Conservation (phyloP, 2,329 filamentous ascomycete genomes). For the Ceratocystis harringtonii region DNA sequence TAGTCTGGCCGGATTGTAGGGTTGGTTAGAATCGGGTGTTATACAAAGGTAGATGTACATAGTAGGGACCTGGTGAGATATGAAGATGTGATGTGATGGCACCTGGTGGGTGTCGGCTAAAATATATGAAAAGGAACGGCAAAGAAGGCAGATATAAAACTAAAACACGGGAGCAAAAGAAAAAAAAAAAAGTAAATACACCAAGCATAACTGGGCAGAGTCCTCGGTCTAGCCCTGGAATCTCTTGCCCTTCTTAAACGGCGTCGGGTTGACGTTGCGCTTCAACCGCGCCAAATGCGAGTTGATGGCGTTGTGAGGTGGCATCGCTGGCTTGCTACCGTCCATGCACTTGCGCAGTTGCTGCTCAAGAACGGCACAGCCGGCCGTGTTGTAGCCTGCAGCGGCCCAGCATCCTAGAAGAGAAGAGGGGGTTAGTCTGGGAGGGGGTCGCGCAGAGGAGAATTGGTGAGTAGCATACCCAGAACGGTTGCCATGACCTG, state of each 20-base stretch:
- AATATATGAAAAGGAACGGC: background rate
- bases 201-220: background rate
- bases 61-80: background rate
- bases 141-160: background rate
- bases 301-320: constrained; percentile 62
- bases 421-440: background rate
- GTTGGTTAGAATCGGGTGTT: background rate
- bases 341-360: constrained; percentile 65
- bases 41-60: background rate
- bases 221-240: constrained; percentile 18
- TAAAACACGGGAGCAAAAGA: constrained; percentile 1
- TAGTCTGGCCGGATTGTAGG: too few relatives aligned
- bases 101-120: background rate
- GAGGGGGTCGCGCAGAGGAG: background rate
- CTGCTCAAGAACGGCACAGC: constrained; percentile 44
- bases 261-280: constrained; percentile 42
- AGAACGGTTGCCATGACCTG: constrained; percentile 43
- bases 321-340: constrained; percentile 36
- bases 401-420: constrained; percentile 67
- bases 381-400: constrained; percentile 48
- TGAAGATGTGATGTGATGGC: background rate
- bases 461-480: constrained; percentile 24
- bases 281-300: constrained; percentile 73
- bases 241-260: constrained; percentile 26
- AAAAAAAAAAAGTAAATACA: background rate